Evolutionary conservation across 2,329 filamentous ascomycete genomes (phyloP).

Genomic region (Microsporum canis): DNA sequence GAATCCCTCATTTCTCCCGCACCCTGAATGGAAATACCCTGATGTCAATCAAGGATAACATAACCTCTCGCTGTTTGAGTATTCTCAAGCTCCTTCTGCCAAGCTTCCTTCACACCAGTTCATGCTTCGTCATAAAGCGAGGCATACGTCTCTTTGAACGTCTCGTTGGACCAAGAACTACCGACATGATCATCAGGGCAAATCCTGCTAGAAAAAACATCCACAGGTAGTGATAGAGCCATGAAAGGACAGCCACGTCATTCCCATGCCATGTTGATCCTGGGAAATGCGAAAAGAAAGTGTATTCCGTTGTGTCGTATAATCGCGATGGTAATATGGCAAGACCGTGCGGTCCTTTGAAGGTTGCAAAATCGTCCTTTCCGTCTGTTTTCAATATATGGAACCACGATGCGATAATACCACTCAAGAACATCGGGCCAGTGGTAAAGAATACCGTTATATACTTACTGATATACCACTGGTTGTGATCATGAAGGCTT

Average conservation of each 20-base stretch:
- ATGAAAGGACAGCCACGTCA: constrained; percentile 3
- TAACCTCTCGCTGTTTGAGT: not conserved
- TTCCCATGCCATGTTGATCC: constrained; percentile 8
- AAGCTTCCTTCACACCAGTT: not conserved
- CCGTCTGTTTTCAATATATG: not conserved
- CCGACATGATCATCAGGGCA: not conserved
- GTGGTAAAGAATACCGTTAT: constrained; percentile 14
- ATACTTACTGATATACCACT: constrained; percentile 10
- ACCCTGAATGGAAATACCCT: not conserved
- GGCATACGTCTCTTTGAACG: not conserved
- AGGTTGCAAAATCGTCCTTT: not conserved
- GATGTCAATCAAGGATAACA: not conserved
- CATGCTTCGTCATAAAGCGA: not conserved
- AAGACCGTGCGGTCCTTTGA: not conserved
- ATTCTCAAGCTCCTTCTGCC: not conserved
- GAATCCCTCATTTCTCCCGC: not conserved
- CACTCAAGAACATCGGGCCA: constrained; percentile 10
- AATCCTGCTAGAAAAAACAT: not conserved
- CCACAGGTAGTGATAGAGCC: constrained; percentile 5
- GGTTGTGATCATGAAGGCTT: constrained; percentile 8
- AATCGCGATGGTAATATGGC: constrained; percentile 1
- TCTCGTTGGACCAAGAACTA: not conserved
- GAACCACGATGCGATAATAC: constrained; percentile 9
- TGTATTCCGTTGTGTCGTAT: constrained; percentile 6
- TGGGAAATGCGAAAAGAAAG: constrained; percentile 8